Base-by-base conservation (phyloP, 176 grass and related monocot genomes). In the Areca catechu region DNA sequence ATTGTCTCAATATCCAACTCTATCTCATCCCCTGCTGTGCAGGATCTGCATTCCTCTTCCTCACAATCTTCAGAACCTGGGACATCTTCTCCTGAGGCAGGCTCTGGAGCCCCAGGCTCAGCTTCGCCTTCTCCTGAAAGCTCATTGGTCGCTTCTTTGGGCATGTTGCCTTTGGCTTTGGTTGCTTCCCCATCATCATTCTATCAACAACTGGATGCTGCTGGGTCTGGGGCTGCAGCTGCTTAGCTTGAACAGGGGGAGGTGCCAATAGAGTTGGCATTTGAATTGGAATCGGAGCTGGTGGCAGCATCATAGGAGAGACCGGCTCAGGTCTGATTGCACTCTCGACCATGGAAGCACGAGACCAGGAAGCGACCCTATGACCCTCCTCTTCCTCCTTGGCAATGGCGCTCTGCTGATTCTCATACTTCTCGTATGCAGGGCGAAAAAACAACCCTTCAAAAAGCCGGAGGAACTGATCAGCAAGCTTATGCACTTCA, bases 81-180 rank as follows among this genome's bases (percentile, higher is more conserved):
- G 74, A 62, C 93, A 98, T 92, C 78, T 92, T 98, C 56, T 92
- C 87, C 0, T 80, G 77, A 0, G 93, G 87, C 61, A 98, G 63
- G 66, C 66, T 83, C 70, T 92, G 83, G 5, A 98, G 66, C 21
- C 78, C 84, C 20, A 75, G 12, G 68, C 81, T 88, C 14, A 98
- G 71, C 63, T 84, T 71, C 65, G 91, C 74, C 75, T 92, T 98
- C 81, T 98, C 93, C 66, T 85, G 87, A 9, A 91, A 47, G 22
- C 57, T 92, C 93, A 98, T 98, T 1, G 55, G 65, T 73, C 93
- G 77, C 82, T 92, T 98, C 77, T 88, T 72, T 0, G 62, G 81
- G 49, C 88, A 84, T 66, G 77, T 84, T 1, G 93, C 87, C 70
- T 89, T 98, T 0, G 93, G 87, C 22, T 92, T 98, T 3, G 50